Evolutionary conservation across 2,329 filamentous ascomycete genomes (phyloP).

Genomic region (Pezicula rhizophila): DNA sequence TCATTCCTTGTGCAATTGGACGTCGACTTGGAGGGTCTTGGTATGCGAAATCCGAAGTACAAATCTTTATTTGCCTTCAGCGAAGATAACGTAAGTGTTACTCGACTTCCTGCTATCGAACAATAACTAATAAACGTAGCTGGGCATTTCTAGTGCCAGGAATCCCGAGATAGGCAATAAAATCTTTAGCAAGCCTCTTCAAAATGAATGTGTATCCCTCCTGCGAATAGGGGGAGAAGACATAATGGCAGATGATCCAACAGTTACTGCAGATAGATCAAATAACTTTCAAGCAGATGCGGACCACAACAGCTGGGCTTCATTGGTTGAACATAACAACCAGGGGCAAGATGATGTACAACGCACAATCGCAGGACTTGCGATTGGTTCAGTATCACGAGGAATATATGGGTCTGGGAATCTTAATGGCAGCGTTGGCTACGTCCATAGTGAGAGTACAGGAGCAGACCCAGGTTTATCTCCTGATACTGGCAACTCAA

Average conservation of each 20-base stretch:
- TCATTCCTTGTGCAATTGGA: constrained; percentile 92
- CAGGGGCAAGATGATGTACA: constrained; percentile 13
- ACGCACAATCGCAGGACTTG: constrained; percentile 15
- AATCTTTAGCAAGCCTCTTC: neutral
- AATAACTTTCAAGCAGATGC: neutral
- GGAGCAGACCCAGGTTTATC: constrained; percentile 22
- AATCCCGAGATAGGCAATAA: too few relatives aligned
- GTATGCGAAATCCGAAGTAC: constrained; percentile 52
- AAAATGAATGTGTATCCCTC: constrained; percentile 14
- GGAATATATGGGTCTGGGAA: constrained; percentile 11
- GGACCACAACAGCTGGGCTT: constrained; percentile 14
- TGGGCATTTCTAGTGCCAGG: constrained; percentile 16
- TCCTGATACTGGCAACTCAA: constrained; percentile 24
- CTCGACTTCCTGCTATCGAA: constrained; percentile 2
- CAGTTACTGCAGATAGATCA: neutral
- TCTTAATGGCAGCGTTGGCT: constrained; percentile 27
- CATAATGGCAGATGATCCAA: constrained; percentile 1
- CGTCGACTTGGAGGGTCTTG: constrained; percentile 76
- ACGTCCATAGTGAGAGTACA: constrained; percentile 38
- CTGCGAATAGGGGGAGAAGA: constrained; percentile 3
- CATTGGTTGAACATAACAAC: constrained; percentile 6
- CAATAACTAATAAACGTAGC: constrained; percentile 14
- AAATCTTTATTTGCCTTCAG: constrained; percentile 45
- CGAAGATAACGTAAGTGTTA: constrained; percentile 27
- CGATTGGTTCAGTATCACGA: constrained; percentile 10